phyloP scores from a whole-genome alignment of 805 yeast genomes.

The Suhomyces sp. region DNA sequence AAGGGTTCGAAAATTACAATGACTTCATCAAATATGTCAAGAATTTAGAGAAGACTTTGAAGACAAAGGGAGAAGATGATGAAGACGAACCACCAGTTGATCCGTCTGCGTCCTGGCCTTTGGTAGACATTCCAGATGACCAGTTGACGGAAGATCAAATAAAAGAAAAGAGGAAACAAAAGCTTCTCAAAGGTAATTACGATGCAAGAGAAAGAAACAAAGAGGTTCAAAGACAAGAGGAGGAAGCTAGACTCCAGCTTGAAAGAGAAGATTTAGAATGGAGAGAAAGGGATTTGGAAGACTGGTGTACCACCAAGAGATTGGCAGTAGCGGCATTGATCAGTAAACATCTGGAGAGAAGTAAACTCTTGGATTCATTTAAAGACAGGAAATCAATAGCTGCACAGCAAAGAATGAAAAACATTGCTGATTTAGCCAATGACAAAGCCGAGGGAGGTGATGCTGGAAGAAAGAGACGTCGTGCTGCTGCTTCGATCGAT shows the following conservation, averaged over 20 bases:
- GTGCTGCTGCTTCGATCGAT: slow-evolving; percentile 64
- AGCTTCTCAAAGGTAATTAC: slow-evolving; percentile 76
- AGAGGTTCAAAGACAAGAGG: slow-evolving; percentile 71
- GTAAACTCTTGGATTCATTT: slow-evolving; percentile 70
- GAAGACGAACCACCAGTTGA: slow-evolving; percentile 38
- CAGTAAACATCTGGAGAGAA: slow-evolving; percentile 62
- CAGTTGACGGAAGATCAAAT: slow-evolving; percentile 76
- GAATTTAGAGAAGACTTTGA: slow-evolving; percentile 66
- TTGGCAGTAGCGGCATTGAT: slow-evolving; percentile 57
- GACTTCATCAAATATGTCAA: slow-evolving; percentile 67
- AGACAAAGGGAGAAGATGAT: slow-evolving; percentile 61
- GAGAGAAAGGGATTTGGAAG: slow-evolving; percentile 69
- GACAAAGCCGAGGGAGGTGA: slow-evolving; percentile 50
- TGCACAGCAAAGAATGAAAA: slow-evolving; percentile 90
- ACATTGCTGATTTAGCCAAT: slow-evolving; percentile 80
- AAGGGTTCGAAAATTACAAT: slow-evolving; percentile 74
- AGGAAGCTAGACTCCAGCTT: slow-evolving; percentile 56
- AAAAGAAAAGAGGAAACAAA: slow-evolving; percentile 84
- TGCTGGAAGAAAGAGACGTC: slow-evolving; percentile 45
- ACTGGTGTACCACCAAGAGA: slow-evolving; percentile 79
- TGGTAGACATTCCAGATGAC: slow-evolving; percentile 82
- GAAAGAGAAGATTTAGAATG: slow-evolving; percentile 69
- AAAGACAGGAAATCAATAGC: slow-evolving; percentile 88
- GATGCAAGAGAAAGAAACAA: slow-evolving; percentile 86
- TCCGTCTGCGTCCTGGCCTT: slow-evolving; percentile 63